Conservation (phyloP, 257 asterid genomes). For the Leonotis leonurus region DNA sequence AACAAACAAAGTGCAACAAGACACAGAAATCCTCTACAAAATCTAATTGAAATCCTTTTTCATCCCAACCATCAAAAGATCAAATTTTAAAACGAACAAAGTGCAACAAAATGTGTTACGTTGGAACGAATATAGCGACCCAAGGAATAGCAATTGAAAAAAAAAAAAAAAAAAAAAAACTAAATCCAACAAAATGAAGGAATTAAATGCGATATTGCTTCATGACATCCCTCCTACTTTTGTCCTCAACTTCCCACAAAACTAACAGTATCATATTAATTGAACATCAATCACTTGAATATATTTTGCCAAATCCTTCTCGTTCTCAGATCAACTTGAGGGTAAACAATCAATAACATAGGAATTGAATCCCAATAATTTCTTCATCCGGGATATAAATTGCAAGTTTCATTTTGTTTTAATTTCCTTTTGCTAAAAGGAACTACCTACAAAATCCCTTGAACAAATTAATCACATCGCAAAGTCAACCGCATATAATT, state of each 20-base stretch:
- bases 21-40: neutral
- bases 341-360: neutral
- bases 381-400: neutral
- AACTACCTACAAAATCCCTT: neutral
- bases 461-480: slow-evolving; percentile 9
- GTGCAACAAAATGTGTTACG: neutral
- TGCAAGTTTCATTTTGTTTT: neutral
- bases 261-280: neutral
- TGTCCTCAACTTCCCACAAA: neutral
- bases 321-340: neutral
- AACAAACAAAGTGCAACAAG: neutral
- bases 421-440: neutral
- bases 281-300: neutral
- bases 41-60: slow-evolving; percentile 1
- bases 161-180: slow-evolving; percentile 7
- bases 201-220: neutral
- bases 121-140: neutral
- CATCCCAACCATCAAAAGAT: neutral
- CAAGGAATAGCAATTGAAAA: neutral
- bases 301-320: slow-evolving; percentile 2
- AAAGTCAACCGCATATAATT: slow-evolving; percentile 24
- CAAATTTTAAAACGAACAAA: neutral
- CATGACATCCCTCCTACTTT: neutral
- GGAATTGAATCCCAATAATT: slow-evolving; percentile 6
- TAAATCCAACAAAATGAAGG: neutral